Evolutionary conservation across 106 monocot species (phyloP), one percentile per base, ranked within the genome.

Genomic region (Chionographis japonica): DNA sequence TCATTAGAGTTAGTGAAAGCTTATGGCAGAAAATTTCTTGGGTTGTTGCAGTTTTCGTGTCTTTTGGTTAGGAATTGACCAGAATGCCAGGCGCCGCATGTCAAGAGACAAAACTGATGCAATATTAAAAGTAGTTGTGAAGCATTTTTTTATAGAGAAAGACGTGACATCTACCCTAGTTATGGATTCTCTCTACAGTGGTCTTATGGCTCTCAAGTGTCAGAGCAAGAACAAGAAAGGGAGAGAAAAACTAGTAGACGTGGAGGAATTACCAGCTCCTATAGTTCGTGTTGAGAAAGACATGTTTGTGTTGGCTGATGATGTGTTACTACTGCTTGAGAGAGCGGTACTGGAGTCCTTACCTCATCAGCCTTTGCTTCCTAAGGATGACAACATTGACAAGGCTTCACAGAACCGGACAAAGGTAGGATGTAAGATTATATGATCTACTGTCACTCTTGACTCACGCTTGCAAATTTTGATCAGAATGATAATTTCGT

Each of bases 141-240:
- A 98, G 50, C 82, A 90, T 37, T 93, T 98, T 63, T 98, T 98
- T 64, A 74, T 89, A 19, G 97, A 98, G 74, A 92, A 98, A 77
- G 97, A 98, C 69, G 97, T 93, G 12, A 98, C 97, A 54, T 98
- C 97, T 38, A 98, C 97, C 38, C 76, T 98, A 75, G 90, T 98
- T 40, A 98, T 98, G 89, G 97, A 98, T 81, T 92, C 87, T 16
- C 84, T 98, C 0, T 87, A 98, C 38, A 90, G 97, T 77, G 97
- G 97, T 46, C 53, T 98, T 35, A 92, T 75, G 67, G 84, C 87
- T 69, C 82, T 98, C 60, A 92, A 93, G 66, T 75, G 49, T 58
- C 92, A 90, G 73, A 90, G 79, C 77, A 83, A 84, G 72, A 83
- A 71, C 68, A 83, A 71, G 52, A 85, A 78, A 68, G 86, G 80